Evolutionary conservation across 2,329 filamentous ascomycete species (phyloP).

Genomic region (Graphiopsis chlorocephala): DNA sequence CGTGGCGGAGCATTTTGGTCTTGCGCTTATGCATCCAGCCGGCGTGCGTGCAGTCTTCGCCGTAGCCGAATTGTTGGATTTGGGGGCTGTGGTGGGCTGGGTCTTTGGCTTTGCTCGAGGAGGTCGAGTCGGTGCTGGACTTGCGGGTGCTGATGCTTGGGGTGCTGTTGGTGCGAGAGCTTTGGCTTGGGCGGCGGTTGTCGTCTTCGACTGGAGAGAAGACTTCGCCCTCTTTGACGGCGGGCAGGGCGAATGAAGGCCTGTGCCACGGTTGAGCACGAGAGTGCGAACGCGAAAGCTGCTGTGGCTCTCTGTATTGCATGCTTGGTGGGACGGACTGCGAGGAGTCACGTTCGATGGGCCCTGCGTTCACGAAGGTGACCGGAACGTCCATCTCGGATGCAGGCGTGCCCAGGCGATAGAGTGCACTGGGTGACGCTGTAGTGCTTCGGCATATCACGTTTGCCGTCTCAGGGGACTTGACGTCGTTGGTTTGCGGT

Average conservation of each 20-base stretch:
- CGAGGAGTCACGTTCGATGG: slow-evolving; percentile 73
- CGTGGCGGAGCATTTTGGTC: slow-evolving; percentile 81
- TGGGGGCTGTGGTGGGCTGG: slow-evolving; percentile 33
- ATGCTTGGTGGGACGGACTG: slow-evolving; percentile 94
- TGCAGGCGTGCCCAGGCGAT: slow-evolving; percentile 80
- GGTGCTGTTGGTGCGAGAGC: slow-evolving; percentile 39
- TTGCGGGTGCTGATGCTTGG: slow-evolving; percentile 30
- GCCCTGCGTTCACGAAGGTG: slow-evolving; percentile 67
- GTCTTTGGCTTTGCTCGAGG: slow-evolving; percentile 26
- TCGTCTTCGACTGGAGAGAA: slow-evolving; percentile 23
- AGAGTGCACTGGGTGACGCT: slow-evolving; percentile 57
- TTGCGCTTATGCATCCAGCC: slow-evolving; percentile 88
- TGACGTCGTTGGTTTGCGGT: slow-evolving; percentile 33
- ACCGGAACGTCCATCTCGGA: slow-evolving; percentile 88
- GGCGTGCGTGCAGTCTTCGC: slow-evolving; percentile 53
- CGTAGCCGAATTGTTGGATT: slow-evolving; percentile 34
- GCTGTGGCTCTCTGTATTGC: slow-evolving; percentile 63
- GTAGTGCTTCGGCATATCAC: slow-evolving; percentile 47
- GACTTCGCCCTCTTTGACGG: slow-evolving; percentile 59
- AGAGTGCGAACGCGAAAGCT: slow-evolving; percentile 31
- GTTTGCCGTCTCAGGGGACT: slow-evolving; percentile 36
- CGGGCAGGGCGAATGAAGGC: slow-evolving; percentile 67
- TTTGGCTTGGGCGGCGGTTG: slow-evolving; percentile 2
- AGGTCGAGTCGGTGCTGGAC: slow-evolving; percentile 21
- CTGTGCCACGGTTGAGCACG: slow-evolving; percentile 51